Evolutionary conservation across 768 basidiomycete genomes (phyloP), one percentile per base, ranked within the genome.

Genomic region (Chalciporus chontae): DNA sequence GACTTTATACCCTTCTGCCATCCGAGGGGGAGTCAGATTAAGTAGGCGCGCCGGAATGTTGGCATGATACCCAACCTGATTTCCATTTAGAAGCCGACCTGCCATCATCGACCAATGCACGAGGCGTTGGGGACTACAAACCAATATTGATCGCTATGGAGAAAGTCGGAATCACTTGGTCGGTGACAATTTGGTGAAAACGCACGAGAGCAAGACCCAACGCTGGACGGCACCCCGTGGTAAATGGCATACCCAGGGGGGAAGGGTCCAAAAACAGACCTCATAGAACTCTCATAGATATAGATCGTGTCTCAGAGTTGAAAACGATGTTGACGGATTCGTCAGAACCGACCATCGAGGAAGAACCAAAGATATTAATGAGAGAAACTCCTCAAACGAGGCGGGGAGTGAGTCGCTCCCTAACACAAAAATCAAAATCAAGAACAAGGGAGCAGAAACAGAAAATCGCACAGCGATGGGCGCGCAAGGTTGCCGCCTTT

Each of bases 81-180:
- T 63, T 53, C 61, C 49, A 52, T 55, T 50, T 53, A 36, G 49
- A 61, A 61, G 10, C 29, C 15, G 29, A 27, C 42, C 45, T 2
- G 52, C 61, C 56, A 56, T 47, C 54, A 63, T 64, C 60, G 58
- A 21, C 17, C 45, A 24, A 5, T 41, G 26, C 62, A 65, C 57
- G 63, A 65, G 63, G 62, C 63, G 41, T 46, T 40, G n/a, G 34
- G 34, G 50, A 45, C 43, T 49, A 37, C 15, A 47, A 43, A 45
- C 52, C 47, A 29, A 52, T 52, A 45, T 50, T 45, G 26, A 52
- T 54, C 19, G 17, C 43, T 43, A 23, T 46, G 42, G 50, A 27
- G 8, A 18, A 15, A 51, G 14, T 40, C 50, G 40, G 18, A n/a
- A 44, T 47, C 41, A 23, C 19, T 15, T 23, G 26, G 39, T 10